Evolutionary conservation across 179 eudicot genomes (phyloP).

Genomic region (Spinacia oleracea): DNA sequence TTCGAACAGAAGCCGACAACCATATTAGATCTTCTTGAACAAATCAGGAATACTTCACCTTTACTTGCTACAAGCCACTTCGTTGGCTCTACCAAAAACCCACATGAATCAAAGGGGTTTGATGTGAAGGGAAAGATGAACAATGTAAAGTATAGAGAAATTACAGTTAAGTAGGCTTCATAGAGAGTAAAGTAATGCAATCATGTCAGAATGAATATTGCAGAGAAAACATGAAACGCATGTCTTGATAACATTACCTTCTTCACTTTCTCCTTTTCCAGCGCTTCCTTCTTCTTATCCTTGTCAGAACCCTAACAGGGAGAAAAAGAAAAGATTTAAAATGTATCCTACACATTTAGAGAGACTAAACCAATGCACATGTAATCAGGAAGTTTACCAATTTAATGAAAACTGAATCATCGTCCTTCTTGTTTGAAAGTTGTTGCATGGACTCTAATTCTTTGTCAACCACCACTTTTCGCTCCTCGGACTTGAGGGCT

Average conservation of each 20-base stretch:
- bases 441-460: constrained; percentile 41
- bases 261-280: constrained; percentile 84
- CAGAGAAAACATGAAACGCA: background rate
- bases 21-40: background rate
- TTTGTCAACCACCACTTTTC: constrained; percentile 46
- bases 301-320: constrained; percentile 73
- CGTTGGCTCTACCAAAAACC: background rate
- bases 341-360: background rate
- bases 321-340: background rate
- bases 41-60: background rate
- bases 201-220: background rate
- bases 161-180: background rate
- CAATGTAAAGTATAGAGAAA: background rate
- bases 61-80: background rate
- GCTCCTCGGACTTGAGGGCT: constrained; percentile 37
- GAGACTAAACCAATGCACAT: background rate
- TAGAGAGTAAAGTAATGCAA: background rate
- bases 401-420: constrained; percentile 40
- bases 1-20: background rate
- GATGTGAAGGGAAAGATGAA: background rate
- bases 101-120: background rate
- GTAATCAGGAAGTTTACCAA: constrained; percentile 26
- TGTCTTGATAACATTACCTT: constrained; percentile 56
- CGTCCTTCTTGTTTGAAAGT: constrained; percentile 41
- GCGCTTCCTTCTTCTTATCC: constrained; percentile 76